Evolutionary conservation across 768 basidiomycete genomes (phyloP).

Genomic region (Lactarius akahatsu): DNA sequence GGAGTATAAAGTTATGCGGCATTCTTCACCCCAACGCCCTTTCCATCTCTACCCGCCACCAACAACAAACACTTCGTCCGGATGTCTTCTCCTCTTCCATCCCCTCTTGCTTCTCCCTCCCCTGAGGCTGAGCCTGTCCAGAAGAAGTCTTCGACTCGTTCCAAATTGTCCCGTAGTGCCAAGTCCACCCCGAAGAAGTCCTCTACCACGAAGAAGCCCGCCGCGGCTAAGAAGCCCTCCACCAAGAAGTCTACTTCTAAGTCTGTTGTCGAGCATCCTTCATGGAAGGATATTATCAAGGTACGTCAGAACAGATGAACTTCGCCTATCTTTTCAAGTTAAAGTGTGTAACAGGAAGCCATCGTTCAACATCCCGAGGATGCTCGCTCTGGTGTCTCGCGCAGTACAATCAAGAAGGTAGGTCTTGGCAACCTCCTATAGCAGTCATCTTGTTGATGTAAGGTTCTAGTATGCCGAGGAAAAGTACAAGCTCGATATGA

Average conservation of each 20-base stretch:
- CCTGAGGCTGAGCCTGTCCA: constrained; percentile 5
- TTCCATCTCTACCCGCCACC: constrained; percentile 18
- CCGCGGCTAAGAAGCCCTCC: constrained; percentile 27
- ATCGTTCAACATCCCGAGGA: constrained; percentile 66
- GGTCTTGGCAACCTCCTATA: not conserved
- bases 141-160: constrained; percentile 20
- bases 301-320: constrained; percentile 27
- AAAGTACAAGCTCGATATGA: constrained; percentile 52
- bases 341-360: constrained; percentile 55
- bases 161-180: constrained; percentile 20
- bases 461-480: constrained; percentile 51
- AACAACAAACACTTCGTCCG: not conserved
- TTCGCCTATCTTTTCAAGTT: not conserved
- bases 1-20: constrained; percentile 29
- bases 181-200: constrained; percentile 29
- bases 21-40: not conserved
- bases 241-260: constrained; percentile 26
- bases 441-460: constrained; percentile 5
- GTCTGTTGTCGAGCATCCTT: constrained; percentile 34
- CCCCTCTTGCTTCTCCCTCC: constrained; percentile 24
- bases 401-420: constrained; percentile 67
- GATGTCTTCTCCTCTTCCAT: constrained; percentile 27
- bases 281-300: constrained; percentile 43
- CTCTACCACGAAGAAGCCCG: constrained; percentile 20
- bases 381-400: constrained; percentile 69